Evolutionary conservation across 345 rosid genomes (phyloP).

Genomic region (Boechera stricta): DNA sequence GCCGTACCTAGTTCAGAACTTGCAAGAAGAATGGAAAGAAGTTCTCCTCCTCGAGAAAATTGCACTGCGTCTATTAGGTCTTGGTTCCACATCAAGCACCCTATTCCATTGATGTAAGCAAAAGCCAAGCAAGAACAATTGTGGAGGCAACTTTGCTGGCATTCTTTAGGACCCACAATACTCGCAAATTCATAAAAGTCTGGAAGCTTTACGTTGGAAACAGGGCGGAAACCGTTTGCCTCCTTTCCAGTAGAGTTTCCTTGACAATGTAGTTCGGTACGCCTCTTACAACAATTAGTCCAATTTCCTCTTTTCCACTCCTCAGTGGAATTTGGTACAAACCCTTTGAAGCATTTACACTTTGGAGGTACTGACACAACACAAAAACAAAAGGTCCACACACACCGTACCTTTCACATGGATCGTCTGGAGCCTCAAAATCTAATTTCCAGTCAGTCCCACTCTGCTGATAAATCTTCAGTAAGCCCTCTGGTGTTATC

Average conservation of each 20-base stretch:
- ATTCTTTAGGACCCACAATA: background rate
- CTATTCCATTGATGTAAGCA: constrained; percentile 23
- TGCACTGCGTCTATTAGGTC: constrained; percentile 24
- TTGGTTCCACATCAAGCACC: constrained; percentile 33
- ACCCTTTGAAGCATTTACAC: no score
- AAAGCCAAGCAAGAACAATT: constrained; percentile 44
- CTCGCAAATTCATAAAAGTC: constrained; percentile 6
- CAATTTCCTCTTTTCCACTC: no score
- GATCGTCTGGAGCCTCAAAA: background rate
- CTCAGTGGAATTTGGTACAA: no score
- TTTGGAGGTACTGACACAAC: background rate
- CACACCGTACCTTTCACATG: constrained; percentile 17
- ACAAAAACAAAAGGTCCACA: constrained; percentile 39
- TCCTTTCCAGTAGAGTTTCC: no score
- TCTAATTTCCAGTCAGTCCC: background rate
- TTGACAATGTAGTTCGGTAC: no score
- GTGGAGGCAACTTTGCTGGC: constrained; percentile 7
- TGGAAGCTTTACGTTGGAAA: constrained; percentile 31
- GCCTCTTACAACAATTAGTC: no score
- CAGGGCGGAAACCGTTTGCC: no score
- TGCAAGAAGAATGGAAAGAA: constrained; percentile 35
- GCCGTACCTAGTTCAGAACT: constrained; percentile 27
- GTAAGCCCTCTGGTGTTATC: constrained; percentile 9
- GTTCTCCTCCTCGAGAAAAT: background rate
- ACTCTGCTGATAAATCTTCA: background rate